phyloP scores from a whole-genome alignment of 805 yeast species.

The Myxozyma kluyveri region DNA sequence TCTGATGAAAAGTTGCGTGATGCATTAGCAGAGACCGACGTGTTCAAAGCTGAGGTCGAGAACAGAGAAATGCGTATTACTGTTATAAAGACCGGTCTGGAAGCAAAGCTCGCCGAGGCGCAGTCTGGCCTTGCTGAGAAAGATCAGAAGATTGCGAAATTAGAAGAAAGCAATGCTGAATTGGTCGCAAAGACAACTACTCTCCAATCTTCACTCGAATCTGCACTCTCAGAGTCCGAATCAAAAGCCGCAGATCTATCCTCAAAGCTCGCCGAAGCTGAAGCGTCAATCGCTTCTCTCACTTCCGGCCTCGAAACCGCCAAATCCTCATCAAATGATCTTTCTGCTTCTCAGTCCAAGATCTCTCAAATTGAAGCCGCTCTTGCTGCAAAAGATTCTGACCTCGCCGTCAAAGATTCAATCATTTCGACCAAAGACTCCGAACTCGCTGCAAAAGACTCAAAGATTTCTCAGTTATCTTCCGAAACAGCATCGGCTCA shows the following conservation, averaged over 20 bases:
- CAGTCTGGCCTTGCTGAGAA: constrained; percentile 1
- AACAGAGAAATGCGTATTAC: constrained; percentile 10
- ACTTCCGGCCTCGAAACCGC: constrained; percentile 25
- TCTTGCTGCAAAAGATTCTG: neutral
- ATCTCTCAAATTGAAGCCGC: neutral
- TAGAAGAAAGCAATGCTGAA: constrained; percentile 28
- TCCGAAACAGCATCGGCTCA: too few species aligned
- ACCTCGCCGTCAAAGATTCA: neutral
- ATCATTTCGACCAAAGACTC: neutral
- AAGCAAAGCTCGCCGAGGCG: neutral
- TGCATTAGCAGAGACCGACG: constrained; percentile 5
- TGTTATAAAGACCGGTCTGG: neutral
- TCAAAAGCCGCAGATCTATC: neutral
- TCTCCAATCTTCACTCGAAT: neutral
- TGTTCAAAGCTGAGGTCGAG: constrained; percentile 9
- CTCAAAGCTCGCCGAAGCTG: constrained; percentile 2
- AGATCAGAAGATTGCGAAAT: constrained; percentile 6
- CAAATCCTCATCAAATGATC: neutral
- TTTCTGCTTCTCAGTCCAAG: neutral
- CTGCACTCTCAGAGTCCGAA: neutral
- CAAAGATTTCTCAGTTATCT: too few species aligned
- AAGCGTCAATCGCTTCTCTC: constrained; percentile 15
- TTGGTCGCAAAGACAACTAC: constrained; percentile 12
- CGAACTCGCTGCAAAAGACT: neutral
- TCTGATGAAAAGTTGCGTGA: neutral